phyloP scores from a whole-genome alignment of 768 basidiomycete species.

The Collybia nuda region DNA sequence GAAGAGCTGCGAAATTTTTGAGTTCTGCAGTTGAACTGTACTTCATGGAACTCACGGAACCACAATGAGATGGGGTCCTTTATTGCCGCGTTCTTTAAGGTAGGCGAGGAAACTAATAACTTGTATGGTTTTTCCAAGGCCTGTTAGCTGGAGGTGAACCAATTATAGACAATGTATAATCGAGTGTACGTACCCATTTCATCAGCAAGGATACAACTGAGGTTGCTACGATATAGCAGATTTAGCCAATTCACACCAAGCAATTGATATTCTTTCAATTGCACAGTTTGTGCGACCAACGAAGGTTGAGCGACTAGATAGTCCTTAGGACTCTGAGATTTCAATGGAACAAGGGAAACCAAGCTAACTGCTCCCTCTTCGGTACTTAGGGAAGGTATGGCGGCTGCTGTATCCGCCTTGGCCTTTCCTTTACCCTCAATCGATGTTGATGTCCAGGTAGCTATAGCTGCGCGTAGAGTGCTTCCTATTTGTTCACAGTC shows the following conservation, averaged over 20 bases:
- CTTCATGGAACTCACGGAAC: conserved; percentile 73
- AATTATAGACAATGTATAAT: conserved; percentile 8
- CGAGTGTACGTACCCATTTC: conserved; percentile 85
- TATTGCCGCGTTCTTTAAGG: conserved; percentile 74
- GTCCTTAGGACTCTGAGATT: conserved; percentile 46
- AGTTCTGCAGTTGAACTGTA: conserved; percentile 1
- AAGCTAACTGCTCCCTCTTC: conserved; percentile 69
- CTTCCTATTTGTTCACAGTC: conserved; percentile 87
- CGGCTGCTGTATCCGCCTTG: conserved; percentile 27
- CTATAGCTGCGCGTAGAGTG: conserved; percentile 69
- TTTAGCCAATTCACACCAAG: conserved; percentile 98
- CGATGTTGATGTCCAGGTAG: conserved; percentile 63
- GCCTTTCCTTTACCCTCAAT: conserved; percentile 37
- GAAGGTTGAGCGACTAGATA: conserved; percentile 79
- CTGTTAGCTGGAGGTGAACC: conserved; percentile 35
- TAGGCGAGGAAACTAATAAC: conserved; percentile 96
- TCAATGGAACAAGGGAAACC: conserved; percentile 40
- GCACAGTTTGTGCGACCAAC: conserved; percentile 61
- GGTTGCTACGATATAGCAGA: conserved; percentile 73
- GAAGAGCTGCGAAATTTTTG: conserved; percentile 65
- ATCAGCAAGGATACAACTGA: conserved; percentile 96
- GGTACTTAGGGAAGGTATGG: conserved; percentile 26
- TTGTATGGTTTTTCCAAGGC: conserved; percentile 97
- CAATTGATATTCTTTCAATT: conserved; percentile 94
- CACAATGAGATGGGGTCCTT: conserved; percentile 89